These are phyloP conservation scores for Poteriospumella lacustris DNA, from an alignment of 108 stramenopile genomes.

Conservation along the genomic window DNA sequence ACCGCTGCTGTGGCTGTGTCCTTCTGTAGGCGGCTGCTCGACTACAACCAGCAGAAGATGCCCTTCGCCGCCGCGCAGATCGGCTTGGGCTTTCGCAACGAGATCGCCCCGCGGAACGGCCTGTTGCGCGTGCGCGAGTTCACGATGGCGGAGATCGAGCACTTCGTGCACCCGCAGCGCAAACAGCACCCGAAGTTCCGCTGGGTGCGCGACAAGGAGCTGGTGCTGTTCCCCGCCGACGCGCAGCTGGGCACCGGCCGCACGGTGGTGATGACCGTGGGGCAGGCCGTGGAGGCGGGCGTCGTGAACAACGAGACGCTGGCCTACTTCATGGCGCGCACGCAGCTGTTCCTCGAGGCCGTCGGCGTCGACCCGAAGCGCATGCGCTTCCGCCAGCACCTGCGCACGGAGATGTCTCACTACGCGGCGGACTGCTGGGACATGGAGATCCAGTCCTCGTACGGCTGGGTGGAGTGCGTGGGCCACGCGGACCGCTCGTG, in stretches of 20 bases:
- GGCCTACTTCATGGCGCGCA: slow-evolving; percentile 97
- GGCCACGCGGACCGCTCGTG: slow-evolving; percentile 99
- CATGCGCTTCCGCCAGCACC: slow-evolving; percentile 96
- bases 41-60: slow-evolving; percentile 81
- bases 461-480: slow-evolving; percentile 99
- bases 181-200: slow-evolving; percentile 93
- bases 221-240: slow-evolving; percentile 81
- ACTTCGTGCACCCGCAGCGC: slow-evolving; percentile 95
- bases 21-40: slow-evolving; percentile 67
- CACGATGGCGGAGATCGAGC: slow-evolving; percentile 98
- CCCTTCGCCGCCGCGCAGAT: slow-evolving; percentile 99
- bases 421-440: slow-evolving; percentile 99
- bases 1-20: too few species aligned
- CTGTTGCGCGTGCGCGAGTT: slow-evolving; percentile 98
- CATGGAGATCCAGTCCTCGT: slow-evolving; percentile 90
- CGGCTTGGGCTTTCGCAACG: slow-evolving; percentile 97
- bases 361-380: slow-evolving; percentile 85
- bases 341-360: slow-evolving; percentile 91
- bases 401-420: slow-evolving; percentile 99
- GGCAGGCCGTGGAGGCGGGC: slow-evolving; percentile 85
- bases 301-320: slow-evolving; percentile 97
- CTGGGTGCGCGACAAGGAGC: too few species aligned
- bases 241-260: slow-evolving; percentile 95
- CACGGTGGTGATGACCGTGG: slow-evolving; percentile 64
- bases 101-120: slow-evolving; percentile 95